Evolutionary conservation across 2,329 filamentous ascomycete genomes (phyloP).

Genomic region (Aspergillus thermomutatus): DNA sequence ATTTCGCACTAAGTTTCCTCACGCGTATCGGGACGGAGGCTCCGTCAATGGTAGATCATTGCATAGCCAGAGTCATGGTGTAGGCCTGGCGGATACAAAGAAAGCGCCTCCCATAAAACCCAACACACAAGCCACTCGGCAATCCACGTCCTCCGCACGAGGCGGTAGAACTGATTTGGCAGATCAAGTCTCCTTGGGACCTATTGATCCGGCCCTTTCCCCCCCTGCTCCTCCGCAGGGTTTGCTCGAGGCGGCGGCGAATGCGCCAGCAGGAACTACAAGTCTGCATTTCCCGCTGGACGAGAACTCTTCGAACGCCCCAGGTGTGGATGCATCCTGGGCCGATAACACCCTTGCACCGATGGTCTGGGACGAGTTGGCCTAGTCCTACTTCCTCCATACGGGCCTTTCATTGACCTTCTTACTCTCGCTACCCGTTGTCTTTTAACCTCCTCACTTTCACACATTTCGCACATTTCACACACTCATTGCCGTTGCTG

Average conservation of each 20-base stretch:
- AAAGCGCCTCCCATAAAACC: conserved; percentile 9
- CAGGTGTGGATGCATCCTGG: conserved; percentile 26
- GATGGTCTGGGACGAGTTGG: conserved; percentile 40
- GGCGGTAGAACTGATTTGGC: conserved; percentile 15
- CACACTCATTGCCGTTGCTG: not conserved
- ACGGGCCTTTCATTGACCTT: not conserved
- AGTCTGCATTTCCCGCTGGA: conserved; percentile 32
- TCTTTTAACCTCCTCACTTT: not conserved
- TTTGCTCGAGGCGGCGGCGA: conserved; percentile 20
- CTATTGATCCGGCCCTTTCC: conserved; percentile 30
- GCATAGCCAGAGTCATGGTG: conserved; percentile 11
- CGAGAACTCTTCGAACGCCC: conserved; percentile 21
- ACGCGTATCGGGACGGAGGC: conserved; percentile 51
- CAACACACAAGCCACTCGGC: conserved; percentile 8
- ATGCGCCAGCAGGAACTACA: conserved; percentile 8
- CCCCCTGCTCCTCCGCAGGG: conserved; percentile 30
- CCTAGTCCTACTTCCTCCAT: conserved; percentile 2
- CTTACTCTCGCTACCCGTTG: not conserved
- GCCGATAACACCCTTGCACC: conserved; percentile 40
- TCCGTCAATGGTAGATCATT: conserved; percentile 34
- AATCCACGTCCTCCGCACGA: conserved; percentile 5
- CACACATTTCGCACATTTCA: not conserved
- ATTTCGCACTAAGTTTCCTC: conserved; percentile 58
- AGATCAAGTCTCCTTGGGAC: conserved; percentile 13
- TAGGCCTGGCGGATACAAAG: conserved; percentile 4